Evolutionary conservation across 805 yeast genomes (phyloP).

Genomic region (Priceomyces castillae): DNA sequence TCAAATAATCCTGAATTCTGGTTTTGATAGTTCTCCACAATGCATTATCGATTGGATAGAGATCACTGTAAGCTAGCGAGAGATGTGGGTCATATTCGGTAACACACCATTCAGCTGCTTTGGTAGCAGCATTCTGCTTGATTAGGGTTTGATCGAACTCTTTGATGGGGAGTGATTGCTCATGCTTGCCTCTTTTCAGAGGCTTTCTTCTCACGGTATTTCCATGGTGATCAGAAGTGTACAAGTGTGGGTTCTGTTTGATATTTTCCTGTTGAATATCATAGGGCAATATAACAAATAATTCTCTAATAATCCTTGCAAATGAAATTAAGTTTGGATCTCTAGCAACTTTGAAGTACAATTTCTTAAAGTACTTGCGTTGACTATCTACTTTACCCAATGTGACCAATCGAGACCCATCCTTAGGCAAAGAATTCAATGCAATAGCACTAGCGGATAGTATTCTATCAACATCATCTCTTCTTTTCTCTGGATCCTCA

Average conservation of each 20-base stretch:
- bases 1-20: slow-evolving; percentile 63
- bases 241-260: slow-evolving; percentile 37
- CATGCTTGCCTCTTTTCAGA: slow-evolving; percentile 17
- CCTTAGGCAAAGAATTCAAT: slow-evolving; percentile 36
- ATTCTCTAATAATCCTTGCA: slow-evolving; percentile 55
- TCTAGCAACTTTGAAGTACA: slow-evolving; percentile 46
- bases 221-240: slow-evolving; percentile 32
- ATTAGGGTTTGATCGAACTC: slow-evolving; percentile 27
- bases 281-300: slow-evolving; percentile 49
- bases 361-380: slow-evolving; percentile 50
- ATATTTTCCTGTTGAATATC: slow-evolving; percentile 36
- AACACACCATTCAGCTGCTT: slow-evolving; percentile 52
- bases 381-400: slow-evolving; percentile 48
- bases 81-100: slow-evolving; percentile 69
- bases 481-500: slow-evolving; percentile 32
- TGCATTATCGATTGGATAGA: slow-evolving; percentile 66
- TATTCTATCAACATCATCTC: slow-evolving; percentile 57
- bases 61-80: slow-evolving; percentile 64
- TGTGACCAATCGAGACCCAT: slow-evolving; percentile 38
- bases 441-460: slow-evolving; percentile 62
- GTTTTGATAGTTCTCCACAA: slow-evolving; percentile 60
- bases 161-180: slow-evolving; percentile 12
- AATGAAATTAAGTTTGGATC: slow-evolving; percentile 49
- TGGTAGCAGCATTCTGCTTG: slow-evolving; percentile 46
- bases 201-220: slow-evolving; percentile 26